phyloP scores from a whole-genome alignment of 208 protist genomes.

The Leishmania turanica region DNA sequence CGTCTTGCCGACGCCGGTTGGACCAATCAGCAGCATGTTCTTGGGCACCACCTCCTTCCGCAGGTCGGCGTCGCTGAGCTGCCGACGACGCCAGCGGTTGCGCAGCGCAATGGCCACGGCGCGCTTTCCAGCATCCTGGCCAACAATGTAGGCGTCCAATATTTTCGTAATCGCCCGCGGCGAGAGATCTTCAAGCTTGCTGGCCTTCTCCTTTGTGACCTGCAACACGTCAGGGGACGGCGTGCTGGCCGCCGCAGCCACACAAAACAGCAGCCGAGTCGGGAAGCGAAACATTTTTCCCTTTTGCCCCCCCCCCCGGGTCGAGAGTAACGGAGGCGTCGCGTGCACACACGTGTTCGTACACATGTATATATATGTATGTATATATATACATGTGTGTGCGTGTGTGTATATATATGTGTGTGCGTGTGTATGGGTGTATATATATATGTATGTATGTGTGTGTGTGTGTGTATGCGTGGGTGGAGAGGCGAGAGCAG shows the following conservation, averaged over 20 bases:
- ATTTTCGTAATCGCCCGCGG: slow-evolving; percentile 93
- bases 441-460: neutral
- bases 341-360: neutral
- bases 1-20: slow-evolving; percentile 94
- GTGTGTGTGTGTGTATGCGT: neutral
- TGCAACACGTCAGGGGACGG: slow-evolving; percentile 67
- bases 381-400: neutral
- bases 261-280: slow-evolving; percentile 42
- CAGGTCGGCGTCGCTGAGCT: slow-evolving; percentile 76
- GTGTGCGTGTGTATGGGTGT: neutral
- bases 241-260: slow-evolving; percentile 44
- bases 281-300: slow-evolving; percentile 64
- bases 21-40: slow-evolving; percentile 95
- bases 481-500: neutral
- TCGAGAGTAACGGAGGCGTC: too few relatives aligned
- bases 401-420: neutral
- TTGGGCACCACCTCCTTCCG: slow-evolving; percentile 91
- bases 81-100: slow-evolving; percentile 93
- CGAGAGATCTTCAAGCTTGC: slow-evolving; percentile 79
- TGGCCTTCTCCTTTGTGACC: slow-evolving; percentile 47
- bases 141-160: slow-evolving; percentile 96
- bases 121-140: slow-evolving; percentile 95
- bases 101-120: slow-evolving; percentile 97
- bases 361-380: neutral
- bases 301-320: too few relatives aligned